These are phyloP conservation scores for Lactifluus volemus DNA, from an alignment of 768 basidiomycete species.

Conservation along the genomic window DNA sequence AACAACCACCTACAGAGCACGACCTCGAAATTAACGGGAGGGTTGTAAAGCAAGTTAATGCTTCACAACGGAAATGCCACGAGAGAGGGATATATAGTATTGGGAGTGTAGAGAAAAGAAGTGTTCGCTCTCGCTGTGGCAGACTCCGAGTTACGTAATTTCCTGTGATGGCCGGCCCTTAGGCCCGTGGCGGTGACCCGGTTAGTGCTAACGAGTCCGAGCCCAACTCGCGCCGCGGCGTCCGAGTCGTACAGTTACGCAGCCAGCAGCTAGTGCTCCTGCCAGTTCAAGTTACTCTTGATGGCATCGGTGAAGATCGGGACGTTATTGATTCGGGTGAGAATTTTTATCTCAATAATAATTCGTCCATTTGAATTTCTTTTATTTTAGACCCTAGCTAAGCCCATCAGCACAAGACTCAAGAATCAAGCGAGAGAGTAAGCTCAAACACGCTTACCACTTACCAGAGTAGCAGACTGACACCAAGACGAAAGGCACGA, in stretches of 20 bases:
- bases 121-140: no score
- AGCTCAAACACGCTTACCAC: slow-evolving; percentile 21
- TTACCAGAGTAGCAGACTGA: neutral
- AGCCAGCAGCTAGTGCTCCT: no score
- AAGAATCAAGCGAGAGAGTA: slow-evolving; percentile 11
- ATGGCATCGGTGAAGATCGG: slow-evolving; percentile 75
- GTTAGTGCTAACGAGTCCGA: no score
- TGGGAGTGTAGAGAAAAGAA: neutral
- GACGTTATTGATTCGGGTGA: slow-evolving; percentile 64
- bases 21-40: slow-evolving; percentile 15
- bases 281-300: neutral
- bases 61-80: slow-evolving; percentile 35
- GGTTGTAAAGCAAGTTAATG: slow-evolving; percentile 73
- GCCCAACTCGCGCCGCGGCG: no score
- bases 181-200: neutral
- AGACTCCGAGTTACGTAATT: neutral
- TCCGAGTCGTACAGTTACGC: no score
- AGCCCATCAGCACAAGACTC: slow-evolving; percentile 50
- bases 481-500: slow-evolving; percentile 44
- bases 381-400: slow-evolving; percentile 33
- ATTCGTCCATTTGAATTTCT: no score
- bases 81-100: neutral
- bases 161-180: neutral
- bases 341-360: slow-evolving; percentile 22
- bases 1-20: slow-evolving; percentile 20